phyloP scores from a whole-genome alignment of 495 filamentous ascomycete genomes.

The Immersiella caudata region DNA sequence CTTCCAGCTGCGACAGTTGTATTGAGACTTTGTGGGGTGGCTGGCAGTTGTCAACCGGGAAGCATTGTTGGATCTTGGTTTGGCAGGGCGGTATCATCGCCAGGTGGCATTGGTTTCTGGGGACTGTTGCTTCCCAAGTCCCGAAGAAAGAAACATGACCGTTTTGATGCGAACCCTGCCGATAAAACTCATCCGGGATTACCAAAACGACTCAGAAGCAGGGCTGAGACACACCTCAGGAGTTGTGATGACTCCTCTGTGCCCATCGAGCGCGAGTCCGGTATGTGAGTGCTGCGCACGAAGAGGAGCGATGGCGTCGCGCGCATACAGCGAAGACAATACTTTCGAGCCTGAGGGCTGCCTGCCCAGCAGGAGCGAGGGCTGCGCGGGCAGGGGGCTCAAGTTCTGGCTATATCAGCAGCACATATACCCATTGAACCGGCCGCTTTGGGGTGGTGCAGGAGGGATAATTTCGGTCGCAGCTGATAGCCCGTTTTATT shows the following conservation, averaged over 20 bases:
- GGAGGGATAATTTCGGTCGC: conserved; percentile 44
- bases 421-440: conserved; percentile 47
- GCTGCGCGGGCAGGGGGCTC: conserved; percentile 32
- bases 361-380: conserved; percentile 18
- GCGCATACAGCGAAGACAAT: conserved; percentile 23
- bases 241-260: neutral
- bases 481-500: conserved; percentile 33
- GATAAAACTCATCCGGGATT: neutral
- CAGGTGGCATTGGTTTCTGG: conserved; percentile 27
- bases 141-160: neutral
- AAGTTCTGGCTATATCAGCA: conserved; percentile 47
- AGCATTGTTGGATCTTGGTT: conserved; percentile 20
- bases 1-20: conserved; percentile 20
- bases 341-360: conserved; percentile 9
- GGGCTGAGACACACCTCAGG: conserved; percentile 4
- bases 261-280: neutral
- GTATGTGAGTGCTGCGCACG: neutral
- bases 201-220: neutral
- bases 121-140: conserved; percentile 12
- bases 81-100: conserved; percentile 24
- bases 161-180: conserved; percentile 1
- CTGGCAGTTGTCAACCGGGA: conserved; percentile 27
- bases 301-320: conserved; percentile 19
- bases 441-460: conserved; percentile 38
- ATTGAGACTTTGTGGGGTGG: conserved; percentile 19